These are phyloP conservation scores for Diaporthe sp. DNA, from an alignment of 2,329 filamentous ascomycete species.

Conservation along the genomic window DNA sequence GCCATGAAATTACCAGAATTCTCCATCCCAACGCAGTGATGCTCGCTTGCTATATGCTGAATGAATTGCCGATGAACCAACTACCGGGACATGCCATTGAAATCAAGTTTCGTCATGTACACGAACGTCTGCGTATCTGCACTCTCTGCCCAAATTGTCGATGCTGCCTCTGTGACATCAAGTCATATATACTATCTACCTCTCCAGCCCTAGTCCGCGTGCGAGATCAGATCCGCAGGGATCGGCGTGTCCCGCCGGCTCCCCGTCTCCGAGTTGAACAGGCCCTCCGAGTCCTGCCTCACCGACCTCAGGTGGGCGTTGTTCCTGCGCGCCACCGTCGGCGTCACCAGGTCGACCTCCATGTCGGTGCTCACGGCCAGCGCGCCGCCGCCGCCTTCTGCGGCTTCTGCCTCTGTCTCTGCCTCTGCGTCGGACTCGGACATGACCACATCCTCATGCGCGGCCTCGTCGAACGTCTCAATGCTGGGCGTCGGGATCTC, in stretches of 20 bases:
- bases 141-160: not conserved
- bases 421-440: conserved; percentile 56
- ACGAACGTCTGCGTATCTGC: conserved; percentile 8
- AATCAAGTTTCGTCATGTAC: conserved; percentile 1
- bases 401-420: conserved; percentile 51
- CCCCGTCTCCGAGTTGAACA: conserved; percentile 48
- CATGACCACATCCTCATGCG: conserved; percentile 61
- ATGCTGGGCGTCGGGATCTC: conserved; percentile 59
- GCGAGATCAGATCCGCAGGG: conserved; percentile 49
- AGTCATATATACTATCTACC: not conserved
- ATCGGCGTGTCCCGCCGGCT: conserved; percentile 54
- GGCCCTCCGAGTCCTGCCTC: conserved; percentile 48
- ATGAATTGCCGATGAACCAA: conserved; percentile 15
- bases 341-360: conserved; percentile 57
- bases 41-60: conserved; percentile 36
- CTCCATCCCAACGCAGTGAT: conserved; percentile 28
- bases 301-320: conserved; percentile 36
- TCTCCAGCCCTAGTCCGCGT: not conserved
- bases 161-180: not conserved
- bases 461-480: conserved; percentile 53
- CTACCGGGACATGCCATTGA: conserved; percentile 13
- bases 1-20: not conserved
- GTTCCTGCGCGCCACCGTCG: conserved; percentile 49
- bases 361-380: conserved; percentile 47
- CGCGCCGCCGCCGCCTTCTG: not conserved